A percentile compares a stretch with the other conserved stretches of the same genome.
phyloP scores from a whole-genome alignment of 2,329 filamentous ascomycete species.

The Pseudogymnoascus verrucosus region DNA sequence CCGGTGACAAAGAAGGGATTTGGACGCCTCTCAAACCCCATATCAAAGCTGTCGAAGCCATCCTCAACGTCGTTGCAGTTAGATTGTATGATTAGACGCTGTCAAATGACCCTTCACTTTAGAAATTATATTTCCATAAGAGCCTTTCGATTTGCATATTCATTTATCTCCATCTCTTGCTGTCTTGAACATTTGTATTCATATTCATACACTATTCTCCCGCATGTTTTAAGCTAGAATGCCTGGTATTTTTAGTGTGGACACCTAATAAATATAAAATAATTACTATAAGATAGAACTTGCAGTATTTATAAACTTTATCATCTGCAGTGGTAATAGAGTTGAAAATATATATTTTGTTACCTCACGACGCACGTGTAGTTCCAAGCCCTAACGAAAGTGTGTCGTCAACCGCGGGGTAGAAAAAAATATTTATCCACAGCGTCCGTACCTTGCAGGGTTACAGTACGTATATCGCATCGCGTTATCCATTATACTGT shows the following conservation, averaged over 20 bases:
- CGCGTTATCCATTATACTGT: not conserved
- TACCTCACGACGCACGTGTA: not conserved
- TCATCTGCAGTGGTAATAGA: not conserved
- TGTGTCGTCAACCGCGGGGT: conserved; percentile 1
- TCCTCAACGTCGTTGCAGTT: not conserved
- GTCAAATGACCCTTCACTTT: not conserved
- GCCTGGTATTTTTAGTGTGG: not conserved
- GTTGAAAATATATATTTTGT: not conserved
- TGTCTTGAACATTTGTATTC: not conserved
- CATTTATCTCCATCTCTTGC: not conserved
- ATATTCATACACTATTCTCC: not conserved
- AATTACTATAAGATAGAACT: not conserved
- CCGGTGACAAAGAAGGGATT: not conserved
- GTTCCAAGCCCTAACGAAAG: conserved; percentile 2
- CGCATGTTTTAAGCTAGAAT: not conserved
- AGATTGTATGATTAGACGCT: not conserved
- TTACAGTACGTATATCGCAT: conserved; percentile 8
- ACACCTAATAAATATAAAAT: not conserved
- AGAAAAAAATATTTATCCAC: conserved; percentile 7
- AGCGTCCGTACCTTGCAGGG: conserved; percentile 2
- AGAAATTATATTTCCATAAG: not conserved
- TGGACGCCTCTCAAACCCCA: not conserved
- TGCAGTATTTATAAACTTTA: not conserved
- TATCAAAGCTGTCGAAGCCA: conserved; percentile 7
- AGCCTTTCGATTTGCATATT: not conserved